phyloP scores from a whole-genome alignment of 169 alveolate genomes.

The Eimeria necatrix region DNA sequence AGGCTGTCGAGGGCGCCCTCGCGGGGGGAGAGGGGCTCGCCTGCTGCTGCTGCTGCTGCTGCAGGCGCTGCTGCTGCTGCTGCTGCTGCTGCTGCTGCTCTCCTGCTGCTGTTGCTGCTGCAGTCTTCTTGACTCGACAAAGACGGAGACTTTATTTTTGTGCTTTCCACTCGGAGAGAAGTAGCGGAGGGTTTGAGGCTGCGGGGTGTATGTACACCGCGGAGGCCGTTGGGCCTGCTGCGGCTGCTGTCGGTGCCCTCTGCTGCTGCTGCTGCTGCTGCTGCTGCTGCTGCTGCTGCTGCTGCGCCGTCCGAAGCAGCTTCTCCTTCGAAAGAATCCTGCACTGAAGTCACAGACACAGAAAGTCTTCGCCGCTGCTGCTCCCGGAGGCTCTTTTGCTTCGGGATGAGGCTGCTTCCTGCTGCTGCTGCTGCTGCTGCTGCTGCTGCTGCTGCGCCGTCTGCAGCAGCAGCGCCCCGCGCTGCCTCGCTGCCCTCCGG shows the following conservation, averaged over 20 bases:
- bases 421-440: not conserved
- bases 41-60: slow-evolving; percentile 8
- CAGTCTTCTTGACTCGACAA: too few species aligned
- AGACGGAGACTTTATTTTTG: too few species aligned
- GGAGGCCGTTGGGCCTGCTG: not conserved
- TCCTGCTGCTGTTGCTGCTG: slow-evolving; percentile 7
- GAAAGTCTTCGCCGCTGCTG: not conserved
- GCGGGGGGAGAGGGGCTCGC: not conserved
- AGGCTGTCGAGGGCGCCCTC: not conserved
- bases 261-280: not conserved
- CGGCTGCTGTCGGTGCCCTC: not conserved
- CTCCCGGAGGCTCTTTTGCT: slow-evolving; percentile 11
- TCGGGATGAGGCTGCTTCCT: not conserved
- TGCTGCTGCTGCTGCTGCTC: slow-evolving; percentile 28
- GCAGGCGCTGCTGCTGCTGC: slow-evolving; percentile 7
- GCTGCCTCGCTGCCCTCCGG: not conserved
- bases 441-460: too few species aligned
- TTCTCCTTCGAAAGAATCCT: not conserved
- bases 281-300: not conserved
- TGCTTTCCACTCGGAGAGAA: too few species aligned
- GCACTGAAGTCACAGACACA: not conserved
- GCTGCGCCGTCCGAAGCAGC: not conserved
- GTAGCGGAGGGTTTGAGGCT: not conserved
- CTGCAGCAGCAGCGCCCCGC: not conserved
- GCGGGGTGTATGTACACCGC: not conserved